Base-by-base conservation (phyloP, 139 green algal species). In the Picochlorum sp. region DNA sequence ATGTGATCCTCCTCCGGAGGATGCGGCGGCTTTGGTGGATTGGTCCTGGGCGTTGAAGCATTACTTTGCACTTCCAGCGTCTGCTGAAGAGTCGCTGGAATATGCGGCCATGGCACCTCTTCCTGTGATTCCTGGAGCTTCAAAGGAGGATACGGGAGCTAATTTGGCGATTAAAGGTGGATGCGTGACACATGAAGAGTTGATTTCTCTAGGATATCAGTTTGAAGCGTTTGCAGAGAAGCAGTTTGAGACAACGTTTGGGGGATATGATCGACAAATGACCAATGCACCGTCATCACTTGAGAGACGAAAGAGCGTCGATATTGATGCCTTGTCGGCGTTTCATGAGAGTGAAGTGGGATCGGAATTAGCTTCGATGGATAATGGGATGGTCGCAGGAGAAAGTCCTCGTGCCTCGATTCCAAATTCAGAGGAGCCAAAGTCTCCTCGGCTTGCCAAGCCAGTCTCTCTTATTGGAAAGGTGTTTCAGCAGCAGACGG, bases 11-110 rank as follows among this genome's bases (percentile, higher is more conserved):
- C 47, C 47, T 3, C 47, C 47, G 7, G 47, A 54, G 6, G 20
- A 30, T 60, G 56, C 65, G 56, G 56, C 65, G 51, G 15, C 56
- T 45, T 54, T 71, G 23, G 65, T 52, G 64, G 26, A 18, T 41
- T 18, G 3, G 15, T 24, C 23, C 16, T 26, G 47, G n/a, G n/a
- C 18, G 16, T 21, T 54, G 47, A 54, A 21, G 47, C 18, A 54
- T 54, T 54, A 54, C 11, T 26, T 54, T 20, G n/a, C n/a, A 0
- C 47, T 54, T 20, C 47, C 47, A 54, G 47, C 47, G n/a, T 54
- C 47, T 54, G 47, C 47, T 26, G n/a, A 54, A 13, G 18, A 54
- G 47, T 26, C 18, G 1, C 11, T 54, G 47, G n/a, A 20, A 54
- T 54, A 54, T 54, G n/a, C 16, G 3, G 47, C 8, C 6, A 21